A percentile compares a stretch with the other conserved stretches of the same genome.
Conservation (phyloP, 2,329 filamentous ascomycete genomes). For the Mycosphaerella arachidis region DNA sequence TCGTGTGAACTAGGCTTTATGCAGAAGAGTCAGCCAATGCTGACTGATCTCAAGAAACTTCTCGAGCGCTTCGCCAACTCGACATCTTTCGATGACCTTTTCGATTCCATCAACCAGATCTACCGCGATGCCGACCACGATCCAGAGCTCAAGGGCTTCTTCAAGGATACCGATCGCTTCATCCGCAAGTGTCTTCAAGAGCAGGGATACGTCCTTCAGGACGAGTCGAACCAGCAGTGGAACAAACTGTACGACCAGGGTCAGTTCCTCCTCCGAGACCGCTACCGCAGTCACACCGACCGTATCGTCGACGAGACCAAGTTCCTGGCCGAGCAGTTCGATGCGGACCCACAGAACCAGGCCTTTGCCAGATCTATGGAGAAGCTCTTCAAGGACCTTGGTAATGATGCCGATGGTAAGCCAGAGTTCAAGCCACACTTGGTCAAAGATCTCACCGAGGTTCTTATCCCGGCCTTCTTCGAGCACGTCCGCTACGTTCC, state of each 20-base stretch:
- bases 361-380: slow-evolving; percentile 69
- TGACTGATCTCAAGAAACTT: slow-evolving; percentile 61
- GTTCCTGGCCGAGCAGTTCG: slow-evolving; percentile 84
- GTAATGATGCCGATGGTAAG: slow-evolving; percentile 79
- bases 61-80: slow-evolving; percentile 95
- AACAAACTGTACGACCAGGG: slow-evolving; percentile 80
- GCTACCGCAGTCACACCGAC: slow-evolving; percentile 81
- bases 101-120: slow-evolving; percentile 76
- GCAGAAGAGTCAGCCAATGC: slow-evolving; percentile 40
- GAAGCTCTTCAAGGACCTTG: slow-evolving; percentile 87
- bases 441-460: slow-evolving; percentile 78
- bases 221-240: slow-evolving; percentile 75
- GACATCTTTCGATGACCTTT: slow-evolving; percentile 82
- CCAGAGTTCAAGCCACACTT: slow-evolving; percentile 87
- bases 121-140: slow-evolving; percentile 85
- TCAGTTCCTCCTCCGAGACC: slow-evolving; percentile 78
- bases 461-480: slow-evolving; percentile 78
- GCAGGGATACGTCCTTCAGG: slow-evolving; percentile 85
- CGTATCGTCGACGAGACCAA: slow-evolving; percentile 84
- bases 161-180: slow-evolving; percentile 71
- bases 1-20: slow-evolving; percentile 41
- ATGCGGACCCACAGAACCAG: slow-evolving; percentile 81
- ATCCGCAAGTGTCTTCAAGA: slow-evolving; percentile 79
- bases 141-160: slow-evolving; percentile 83
- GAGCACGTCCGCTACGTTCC: slow-evolving; percentile 86